A percentile compares a stretch with the other conserved stretches of the same genome.
phyloP scores from a whole-genome alignment of 768 basidiomycete species.

The Mycena kentingensis region DNA sequence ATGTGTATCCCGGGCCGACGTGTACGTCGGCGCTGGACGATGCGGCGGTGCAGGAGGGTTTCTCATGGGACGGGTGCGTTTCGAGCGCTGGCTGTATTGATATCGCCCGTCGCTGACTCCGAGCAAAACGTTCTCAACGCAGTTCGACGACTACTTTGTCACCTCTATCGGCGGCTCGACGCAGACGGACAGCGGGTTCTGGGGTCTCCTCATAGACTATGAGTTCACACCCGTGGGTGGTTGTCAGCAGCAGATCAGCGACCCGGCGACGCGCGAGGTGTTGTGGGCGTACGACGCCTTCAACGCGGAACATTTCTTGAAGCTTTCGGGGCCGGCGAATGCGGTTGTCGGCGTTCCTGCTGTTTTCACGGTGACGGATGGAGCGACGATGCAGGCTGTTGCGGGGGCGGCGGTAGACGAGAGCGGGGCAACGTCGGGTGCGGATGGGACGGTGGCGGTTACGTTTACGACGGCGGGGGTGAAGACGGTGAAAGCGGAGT shows the following conservation, averaged over 20 bases:
- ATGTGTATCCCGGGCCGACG: conserved; percentile 41
- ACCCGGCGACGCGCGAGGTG: conserved; percentile 28
- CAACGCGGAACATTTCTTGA: conserved; percentile 34
- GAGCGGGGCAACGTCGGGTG: conserved; percentile 24
- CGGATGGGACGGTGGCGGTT: conserved; percentile 31
- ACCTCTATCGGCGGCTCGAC: conserved; percentile 36
- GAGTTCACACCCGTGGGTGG: conserved; percentile 45
- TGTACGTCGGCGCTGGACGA: conserved; percentile 47
- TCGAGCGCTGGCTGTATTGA: too few species aligned
- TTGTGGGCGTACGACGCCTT: conserved; percentile 45
- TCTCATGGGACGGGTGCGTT: conserved; percentile 44
- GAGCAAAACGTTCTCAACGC: conserved; percentile 35
- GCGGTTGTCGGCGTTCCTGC: conserved; percentile 28
- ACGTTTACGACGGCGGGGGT: conserved; percentile 29
- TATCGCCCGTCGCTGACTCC: too few species aligned
- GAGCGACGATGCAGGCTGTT: conserved; percentile 33
- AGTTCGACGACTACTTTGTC: conserved; percentile 48
- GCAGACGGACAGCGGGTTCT: conserved; percentile 32
- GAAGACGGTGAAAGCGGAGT: too few species aligned
- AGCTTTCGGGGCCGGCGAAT: conserved; percentile 34
- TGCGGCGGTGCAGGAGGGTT: conserved; percentile 33
- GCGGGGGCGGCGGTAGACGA: conserved; percentile 35
- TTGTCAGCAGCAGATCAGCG: conserved; percentile 40
- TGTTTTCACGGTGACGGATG: conserved; percentile 41
- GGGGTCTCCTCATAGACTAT: too few species aligned